Base-by-base conservation (phyloP, 306 rosid genomes). In the Cajanus cajan region DNA sequence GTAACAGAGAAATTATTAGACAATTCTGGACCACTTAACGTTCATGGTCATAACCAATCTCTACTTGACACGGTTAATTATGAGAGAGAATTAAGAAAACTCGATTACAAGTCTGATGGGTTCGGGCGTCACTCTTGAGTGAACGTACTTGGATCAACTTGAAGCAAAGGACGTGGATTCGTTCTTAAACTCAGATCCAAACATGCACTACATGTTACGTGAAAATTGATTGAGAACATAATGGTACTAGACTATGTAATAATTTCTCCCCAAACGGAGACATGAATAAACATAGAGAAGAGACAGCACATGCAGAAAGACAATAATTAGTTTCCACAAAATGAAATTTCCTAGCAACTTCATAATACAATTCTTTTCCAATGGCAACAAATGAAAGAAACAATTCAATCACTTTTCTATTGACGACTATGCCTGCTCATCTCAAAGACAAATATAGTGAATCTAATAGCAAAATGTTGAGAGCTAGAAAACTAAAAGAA, bases 281-380 rank as follows among this genome's bases (percentile, higher is more conserved):
- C 41, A 64, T 31, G 6, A 43, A 78, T n/a, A 43, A 12, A 68
- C 24, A 68, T 54, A 18, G 61, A 55, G 8, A 21, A 13, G 51
- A 19, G 22, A 22, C 0, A 33, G 33, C 24, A 1, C 55, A 40
- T 36, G 71, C 39, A 64, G 64, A 77, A 54, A 68, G 28, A 62
- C 31, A 62, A 63, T 5, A 22, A 73, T 77, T 22, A 65, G 71
- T 44, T 21, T 73, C 41, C 54, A 40, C 21, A 62, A 65, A 73
- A 43, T 33, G 59, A 37, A 43, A 28, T 28, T 28, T 28, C 65
- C 40, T 0, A 0, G 54, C n/a, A 14, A 24, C 73, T 61, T 72
- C 47, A 57, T 18, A 55, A 64, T 45, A 74, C 65, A 59, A 25
- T 31, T 66, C 40, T 54, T 66, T 75, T 33, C 63, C 47, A 3